Percentiles rank a stretch among this genome's conserved stretches.
Evolutionary conservation across 2,329 filamentous ascomycete species (phyloP).

Genomic region (Clonostachys chloroleuca): DNA sequence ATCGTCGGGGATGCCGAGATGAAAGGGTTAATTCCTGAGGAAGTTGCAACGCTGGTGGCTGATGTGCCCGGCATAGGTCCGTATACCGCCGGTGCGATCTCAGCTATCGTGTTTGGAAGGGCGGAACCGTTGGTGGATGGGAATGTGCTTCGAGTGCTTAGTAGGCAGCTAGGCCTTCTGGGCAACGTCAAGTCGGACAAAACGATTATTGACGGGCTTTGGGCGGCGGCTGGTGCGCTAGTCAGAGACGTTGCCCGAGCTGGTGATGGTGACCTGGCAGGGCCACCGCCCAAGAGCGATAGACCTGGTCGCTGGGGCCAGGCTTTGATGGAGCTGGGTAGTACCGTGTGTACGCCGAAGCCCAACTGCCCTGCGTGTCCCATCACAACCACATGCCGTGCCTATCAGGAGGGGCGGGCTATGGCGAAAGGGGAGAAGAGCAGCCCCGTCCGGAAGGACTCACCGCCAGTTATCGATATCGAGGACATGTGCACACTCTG

Average conservation of each 20-base stretch:
- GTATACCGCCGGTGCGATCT: slow-evolving; percentile 60
- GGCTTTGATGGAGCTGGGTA: slow-evolving; percentile 62
- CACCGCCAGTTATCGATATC: slow-evolving; percentile 30
- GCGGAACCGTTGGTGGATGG: slow-evolving; percentile 59
- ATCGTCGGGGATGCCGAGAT: slow-evolving; percentile 36
- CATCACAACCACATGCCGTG: slow-evolving; percentile 44
- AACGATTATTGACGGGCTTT: slow-evolving; percentile 44
- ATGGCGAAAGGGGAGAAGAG: slow-evolving; percentile 10
- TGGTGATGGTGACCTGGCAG: slow-evolving; percentile 5
- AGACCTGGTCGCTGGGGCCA: slow-evolving; percentile 59
- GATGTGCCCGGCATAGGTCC: slow-evolving; percentile 55
- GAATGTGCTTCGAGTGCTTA: slow-evolving; percentile 57
- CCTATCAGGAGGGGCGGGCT: slow-evolving; percentile 39
- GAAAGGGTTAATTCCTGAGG: slow-evolving; percentile 43
- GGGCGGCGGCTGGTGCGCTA: slow-evolving; percentile 52
- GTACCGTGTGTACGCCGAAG: slow-evolving; percentile 56
- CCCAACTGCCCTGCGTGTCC: slow-evolving; percentile 51
- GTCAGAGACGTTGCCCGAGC: slow-evolving; percentile 41
- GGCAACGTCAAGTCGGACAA: slow-evolving; percentile 54
- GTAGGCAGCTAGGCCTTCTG: slow-evolving; percentile 52
- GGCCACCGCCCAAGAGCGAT: slow-evolving; percentile 31
- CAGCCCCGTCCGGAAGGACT: slow-evolving; percentile 2
- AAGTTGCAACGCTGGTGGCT: slow-evolving; percentile 37
- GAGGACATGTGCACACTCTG: slow-evolving; percentile 47
- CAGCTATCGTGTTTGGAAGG: slow-evolving; percentile 57